These are phyloP conservation scores for Chalara sp. DNA, from an alignment of 2,329 filamentous ascomycete species.

Conservation along the genomic window DNA sequence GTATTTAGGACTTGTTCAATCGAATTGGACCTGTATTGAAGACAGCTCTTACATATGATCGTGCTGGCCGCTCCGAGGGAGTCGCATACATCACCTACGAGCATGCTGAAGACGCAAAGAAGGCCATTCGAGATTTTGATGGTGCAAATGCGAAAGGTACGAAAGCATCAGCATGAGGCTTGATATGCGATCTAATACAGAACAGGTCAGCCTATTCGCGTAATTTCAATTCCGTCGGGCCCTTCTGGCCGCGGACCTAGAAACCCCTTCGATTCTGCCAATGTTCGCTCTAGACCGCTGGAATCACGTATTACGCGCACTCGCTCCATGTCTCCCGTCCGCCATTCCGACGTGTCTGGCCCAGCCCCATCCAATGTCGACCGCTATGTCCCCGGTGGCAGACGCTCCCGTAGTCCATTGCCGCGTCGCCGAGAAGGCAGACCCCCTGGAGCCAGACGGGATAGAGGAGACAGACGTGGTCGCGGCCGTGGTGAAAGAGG, in stretches of 20 bases:
- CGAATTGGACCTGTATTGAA: constrained; percentile 67
- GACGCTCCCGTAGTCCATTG: constrained; percentile 53
- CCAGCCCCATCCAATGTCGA: constrained; percentile 27
- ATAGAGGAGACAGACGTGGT: constrained; percentile 22
- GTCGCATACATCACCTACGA: constrained; percentile 79
- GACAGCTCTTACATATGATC: constrained; percentile 73
- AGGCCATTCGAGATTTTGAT: constrained; percentile 74
- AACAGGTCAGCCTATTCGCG: constrained; percentile 69
- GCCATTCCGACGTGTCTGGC: constrained; percentile 27
- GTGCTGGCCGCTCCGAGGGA: constrained; percentile 81
- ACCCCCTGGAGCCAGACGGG: constrained; percentile 37
- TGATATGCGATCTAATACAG: constrained; percentile 8
- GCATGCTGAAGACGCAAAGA: constrained; percentile 60
- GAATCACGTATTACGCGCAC: constrained; percentile 53
- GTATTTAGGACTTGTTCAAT: constrained; percentile 65
- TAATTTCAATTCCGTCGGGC: constrained; percentile 56
- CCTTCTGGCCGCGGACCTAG: constrained; percentile 32
- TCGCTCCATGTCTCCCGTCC: constrained; percentile 52
- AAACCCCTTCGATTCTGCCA: constrained; percentile 50
- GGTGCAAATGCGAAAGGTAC: constrained; percentile 82
- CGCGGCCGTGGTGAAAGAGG: constrained; percentile 34
- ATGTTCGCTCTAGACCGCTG: constrained; percentile 49
- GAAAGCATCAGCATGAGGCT: constrained; percentile 1
- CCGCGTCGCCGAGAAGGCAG: constrained; percentile 46
- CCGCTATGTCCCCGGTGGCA: constrained; percentile 28